Evolutionary conservation across 2,329 filamentous ascomycete species (phyloP).

Genomic region (Fusarium setosum): DNA sequence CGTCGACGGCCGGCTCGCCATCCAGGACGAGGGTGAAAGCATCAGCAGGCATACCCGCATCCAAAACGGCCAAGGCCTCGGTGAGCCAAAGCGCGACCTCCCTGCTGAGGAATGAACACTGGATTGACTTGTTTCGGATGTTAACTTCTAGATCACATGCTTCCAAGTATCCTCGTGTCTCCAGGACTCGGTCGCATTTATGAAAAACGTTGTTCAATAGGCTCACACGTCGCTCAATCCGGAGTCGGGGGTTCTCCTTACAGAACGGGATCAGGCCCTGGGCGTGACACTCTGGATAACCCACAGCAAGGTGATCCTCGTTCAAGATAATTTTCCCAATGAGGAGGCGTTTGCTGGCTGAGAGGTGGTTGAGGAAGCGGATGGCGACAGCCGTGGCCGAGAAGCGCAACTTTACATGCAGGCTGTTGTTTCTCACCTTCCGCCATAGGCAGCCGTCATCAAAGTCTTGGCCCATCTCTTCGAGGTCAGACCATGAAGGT

Average conservation of each 20-base stretch:
- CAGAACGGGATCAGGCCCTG: constrained; percentile 9
- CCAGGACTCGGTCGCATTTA: too few relatives aligned
- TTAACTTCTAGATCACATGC: too few relatives aligned
- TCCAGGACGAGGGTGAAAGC: constrained; percentile 2
- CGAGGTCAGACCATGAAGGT: neutral
- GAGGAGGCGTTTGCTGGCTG: neutral
- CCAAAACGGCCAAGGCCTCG: fast-evolving
- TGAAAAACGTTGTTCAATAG: neutral
- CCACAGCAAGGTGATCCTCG: neutral
- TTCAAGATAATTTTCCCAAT: neutral
- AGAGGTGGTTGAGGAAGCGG: neutral
- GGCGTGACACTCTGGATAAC: neutral
- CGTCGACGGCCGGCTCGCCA: fast-evolving
- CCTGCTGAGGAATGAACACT: neutral
- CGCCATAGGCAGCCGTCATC: neutral
- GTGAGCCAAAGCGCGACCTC: neutral
- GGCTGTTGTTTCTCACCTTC: fast-evolving
- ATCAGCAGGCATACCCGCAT: constrained; percentile 7
- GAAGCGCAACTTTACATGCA: constrained; percentile 3
- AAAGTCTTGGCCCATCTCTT: neutral
- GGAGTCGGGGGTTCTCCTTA: neutral
- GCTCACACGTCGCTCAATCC: neutral
- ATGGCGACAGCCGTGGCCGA: constrained; percentile 1
- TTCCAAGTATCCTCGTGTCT: too few relatives aligned
- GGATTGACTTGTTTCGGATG: too few relatives aligned